Evolutionary conservation across 306 rosid species (phyloP).

Genomic region (Betula pendula): DNA sequence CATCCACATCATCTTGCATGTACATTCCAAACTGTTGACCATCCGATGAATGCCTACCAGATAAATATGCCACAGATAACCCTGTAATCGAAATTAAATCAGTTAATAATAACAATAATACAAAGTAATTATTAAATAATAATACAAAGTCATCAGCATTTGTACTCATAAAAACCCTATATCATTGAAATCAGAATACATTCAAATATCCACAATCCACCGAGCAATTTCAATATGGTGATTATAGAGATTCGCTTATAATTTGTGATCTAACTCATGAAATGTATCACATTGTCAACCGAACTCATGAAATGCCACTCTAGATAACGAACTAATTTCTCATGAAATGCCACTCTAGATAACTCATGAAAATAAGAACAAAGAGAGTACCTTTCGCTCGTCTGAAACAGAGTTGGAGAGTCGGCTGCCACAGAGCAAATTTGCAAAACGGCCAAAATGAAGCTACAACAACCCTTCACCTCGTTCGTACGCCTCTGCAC

Average conservation of each 20-base stretch:
- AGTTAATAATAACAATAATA: conserved; percentile 4
- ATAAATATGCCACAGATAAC: conserved; percentile 73
- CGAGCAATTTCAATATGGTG: neutral
- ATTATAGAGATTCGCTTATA: neutral
- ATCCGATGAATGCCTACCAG: conserved; percentile 59
- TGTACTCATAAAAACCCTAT: neutral
- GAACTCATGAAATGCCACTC: neutral
- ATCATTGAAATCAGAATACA: neutral
- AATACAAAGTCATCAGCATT: neutral
- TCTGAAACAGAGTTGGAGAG: neutral
- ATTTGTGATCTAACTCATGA: neutral
- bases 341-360: too few relatives aligned
- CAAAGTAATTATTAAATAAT: neutral
- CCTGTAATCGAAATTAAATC: conserved; percentile 40
- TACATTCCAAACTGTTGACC: conserved; percentile 79
- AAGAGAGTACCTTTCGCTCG: neutral
- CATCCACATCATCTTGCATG: conserved; percentile 83
- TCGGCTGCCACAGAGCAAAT: neutral
- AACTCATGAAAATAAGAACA: neutral
- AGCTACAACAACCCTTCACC: neutral
- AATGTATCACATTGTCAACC: neutral
- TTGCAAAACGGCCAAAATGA: neutral
- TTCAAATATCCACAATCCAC: neutral
- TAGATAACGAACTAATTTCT: neutral
- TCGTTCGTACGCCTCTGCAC: neutral